Conservation (phyloP, 768 basidiomycete species). For the Trametes cinnabarina region DNA sequence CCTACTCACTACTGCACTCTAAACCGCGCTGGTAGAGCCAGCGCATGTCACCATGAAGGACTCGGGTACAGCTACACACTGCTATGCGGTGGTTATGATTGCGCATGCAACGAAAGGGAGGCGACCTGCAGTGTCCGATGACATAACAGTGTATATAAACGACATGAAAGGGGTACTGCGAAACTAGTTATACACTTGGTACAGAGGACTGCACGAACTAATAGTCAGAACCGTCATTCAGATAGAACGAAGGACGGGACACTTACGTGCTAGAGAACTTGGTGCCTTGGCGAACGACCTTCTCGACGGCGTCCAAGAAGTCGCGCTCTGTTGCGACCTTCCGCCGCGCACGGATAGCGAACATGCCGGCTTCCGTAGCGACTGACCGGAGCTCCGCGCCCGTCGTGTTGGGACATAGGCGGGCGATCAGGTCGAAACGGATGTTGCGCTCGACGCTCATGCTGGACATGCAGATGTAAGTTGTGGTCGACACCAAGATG, state of each 20-base stretch:
- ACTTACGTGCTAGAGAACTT: constrained; percentile 97
- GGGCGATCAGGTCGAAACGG: constrained; percentile 95
- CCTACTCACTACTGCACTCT: no score
- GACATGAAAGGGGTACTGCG: constrained; percentile 2
- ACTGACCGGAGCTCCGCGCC: constrained; percentile 98
- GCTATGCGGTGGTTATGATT: no score
- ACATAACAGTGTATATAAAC: constrained; percentile 8
- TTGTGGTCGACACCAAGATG: no score
- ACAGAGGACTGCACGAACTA: constrained; percentile 59
- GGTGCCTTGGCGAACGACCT: constrained; percentile 95
- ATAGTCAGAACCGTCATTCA: constrained; percentile 9
- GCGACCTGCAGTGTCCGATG: constrained; percentile 8
- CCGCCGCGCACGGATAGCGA: constrained; percentile 92
- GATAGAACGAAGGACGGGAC: not conserved
- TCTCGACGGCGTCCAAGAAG: constrained; percentile 97
- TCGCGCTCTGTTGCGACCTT: constrained; percentile 98
- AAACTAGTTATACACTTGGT: constrained; percentile 89
- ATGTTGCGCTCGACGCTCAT: constrained; percentile 98
- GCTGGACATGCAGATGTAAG: constrained; percentile 51
- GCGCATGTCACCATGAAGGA: no score
- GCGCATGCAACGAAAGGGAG: not conserved
- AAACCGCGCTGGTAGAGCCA: no score
- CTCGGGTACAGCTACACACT: no score
- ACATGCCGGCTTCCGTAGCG: constrained; percentile 99
- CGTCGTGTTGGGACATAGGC: constrained; percentile 96